phyloP scores from a whole-genome alignment of 1,284 basidiomycete species.

The Agroathelia rolfsii region DNA sequence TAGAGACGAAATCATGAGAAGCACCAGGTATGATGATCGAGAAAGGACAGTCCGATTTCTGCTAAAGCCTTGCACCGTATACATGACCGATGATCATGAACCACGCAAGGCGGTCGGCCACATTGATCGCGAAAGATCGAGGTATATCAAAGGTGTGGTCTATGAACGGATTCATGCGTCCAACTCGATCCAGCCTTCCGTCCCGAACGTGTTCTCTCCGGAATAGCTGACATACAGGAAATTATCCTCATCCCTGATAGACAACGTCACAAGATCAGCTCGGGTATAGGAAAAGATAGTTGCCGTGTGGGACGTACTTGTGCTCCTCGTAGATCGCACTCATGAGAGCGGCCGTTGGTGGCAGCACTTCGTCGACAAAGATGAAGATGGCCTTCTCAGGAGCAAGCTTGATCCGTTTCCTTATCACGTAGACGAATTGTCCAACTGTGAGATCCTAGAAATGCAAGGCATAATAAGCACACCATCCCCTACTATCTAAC shows the following conservation, averaged over 20 bases:
- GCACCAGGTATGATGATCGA: too few species aligned
- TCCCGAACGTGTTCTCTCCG: constrained; percentile 92
- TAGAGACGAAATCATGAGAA: too few species aligned
- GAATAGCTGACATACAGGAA: constrained; percentile 96
- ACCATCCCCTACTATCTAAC: too few species aligned
- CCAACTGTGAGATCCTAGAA: constrained; percentile 91
- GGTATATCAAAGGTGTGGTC: constrained; percentile 8
- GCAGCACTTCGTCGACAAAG: constrained; percentile 97
- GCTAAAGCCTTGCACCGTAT: too few species aligned
- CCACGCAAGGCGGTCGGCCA: too few species aligned
- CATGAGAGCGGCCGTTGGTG: constrained; percentile 97
- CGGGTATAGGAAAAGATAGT: constrained; percentile 2
- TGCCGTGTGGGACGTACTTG: constrained; percentile 82
- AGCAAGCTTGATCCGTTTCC: constrained; percentile 99
- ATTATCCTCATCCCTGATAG: constrained; percentile 82
- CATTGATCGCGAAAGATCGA: too few species aligned
- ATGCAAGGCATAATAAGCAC: constrained; percentile 8
- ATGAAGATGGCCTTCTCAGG: constrained; percentile 99
- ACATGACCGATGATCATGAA: too few species aligned
- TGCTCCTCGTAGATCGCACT: constrained; percentile 99
- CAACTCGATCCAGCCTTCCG: constrained; percentile 39
- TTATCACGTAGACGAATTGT: constrained; percentile 99
- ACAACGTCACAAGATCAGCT: constrained; percentile 13
- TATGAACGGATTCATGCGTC: constrained; percentile 26
- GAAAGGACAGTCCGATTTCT: too few species aligned